Percentiles rank a stretch among this genome's conserved stretches.
Evolutionary conservation across 306 rosid genomes (phyloP).

Genomic region (Lathyrus sativus): DNA sequence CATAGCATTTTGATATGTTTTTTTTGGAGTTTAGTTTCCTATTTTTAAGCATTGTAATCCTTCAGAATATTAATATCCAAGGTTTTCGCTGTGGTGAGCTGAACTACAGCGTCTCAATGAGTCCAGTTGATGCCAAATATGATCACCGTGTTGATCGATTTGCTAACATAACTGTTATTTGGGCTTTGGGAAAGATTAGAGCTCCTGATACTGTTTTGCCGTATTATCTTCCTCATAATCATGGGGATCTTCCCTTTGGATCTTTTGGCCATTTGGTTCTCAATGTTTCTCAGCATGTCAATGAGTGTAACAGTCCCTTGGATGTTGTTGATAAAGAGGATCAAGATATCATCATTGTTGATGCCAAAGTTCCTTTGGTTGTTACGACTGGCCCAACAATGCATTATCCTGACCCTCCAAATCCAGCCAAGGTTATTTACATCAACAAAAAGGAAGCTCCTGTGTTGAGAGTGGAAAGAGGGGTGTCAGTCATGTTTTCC

Average conservation of each 20-base stretch:
- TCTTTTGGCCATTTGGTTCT: constrained; percentile 62
- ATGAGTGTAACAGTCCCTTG: constrained; percentile 83
- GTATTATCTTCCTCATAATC: constrained; percentile 87
- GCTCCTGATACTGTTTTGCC: constrained; percentile 76
- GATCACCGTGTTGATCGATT: constrained; percentile 63
- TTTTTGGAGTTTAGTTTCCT: no score
- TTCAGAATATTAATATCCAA: no score
- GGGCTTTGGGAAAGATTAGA: constrained; percentile 77
- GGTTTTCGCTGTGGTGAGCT: no score
- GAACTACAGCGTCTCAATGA: no score
- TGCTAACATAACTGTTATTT: constrained; percentile 67
- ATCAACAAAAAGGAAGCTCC: constrained; percentile 94
- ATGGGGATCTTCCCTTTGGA: constrained; percentile 52
- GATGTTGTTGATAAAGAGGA: constrained; percentile 85
- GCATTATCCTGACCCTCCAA: constrained; percentile 84
- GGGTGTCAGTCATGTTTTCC: constrained; percentile 80
- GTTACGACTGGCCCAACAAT: constrained; percentile 62
- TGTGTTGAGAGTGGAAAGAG: constrained; percentile 83
- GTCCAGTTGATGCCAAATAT: constrained; percentile 51
- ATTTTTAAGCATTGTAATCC: no score
- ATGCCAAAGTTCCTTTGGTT: constrained; percentile 69
- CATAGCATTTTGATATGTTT: no score
- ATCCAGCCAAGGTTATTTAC: constrained; percentile 74
- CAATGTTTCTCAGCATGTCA: constrained; percentile 61
- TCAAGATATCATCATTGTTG: constrained; percentile 73